phyloP scores from a whole-genome alignment of 208 protist species.

The Acanthamoeba polyphaga region DNA sequence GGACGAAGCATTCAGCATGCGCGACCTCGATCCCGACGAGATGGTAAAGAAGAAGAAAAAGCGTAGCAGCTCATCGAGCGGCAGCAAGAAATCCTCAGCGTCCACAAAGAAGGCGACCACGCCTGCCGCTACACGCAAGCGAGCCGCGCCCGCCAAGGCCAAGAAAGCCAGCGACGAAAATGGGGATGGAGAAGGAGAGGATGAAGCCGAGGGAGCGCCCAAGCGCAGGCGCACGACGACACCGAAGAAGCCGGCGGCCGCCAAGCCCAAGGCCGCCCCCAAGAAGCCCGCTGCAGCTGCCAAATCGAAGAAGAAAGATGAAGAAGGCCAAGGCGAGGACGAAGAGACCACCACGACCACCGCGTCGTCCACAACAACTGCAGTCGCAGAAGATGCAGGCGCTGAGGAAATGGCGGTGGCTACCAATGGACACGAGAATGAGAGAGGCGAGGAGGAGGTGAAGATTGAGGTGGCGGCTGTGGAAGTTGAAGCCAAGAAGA shows the following conservation, averaged over 20 bases:
- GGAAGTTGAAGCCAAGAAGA: not conserved
- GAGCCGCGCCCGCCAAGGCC: not conserved
- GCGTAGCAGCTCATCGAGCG: not conserved
- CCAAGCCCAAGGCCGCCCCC: constrained; percentile 2
- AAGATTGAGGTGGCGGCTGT: not conserved
- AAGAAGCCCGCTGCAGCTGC: not conserved
- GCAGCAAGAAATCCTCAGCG: not conserved
- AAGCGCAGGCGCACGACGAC: not conserved
- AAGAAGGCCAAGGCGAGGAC: too few relatives aligned
- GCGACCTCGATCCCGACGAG: constrained; percentile 36
- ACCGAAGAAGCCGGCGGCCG: not conserved
- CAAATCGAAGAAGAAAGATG: too few relatives aligned
- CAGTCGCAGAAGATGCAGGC: too few relatives aligned
- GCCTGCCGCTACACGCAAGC: not conserved
- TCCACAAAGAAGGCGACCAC: not conserved
- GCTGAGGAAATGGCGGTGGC: not conserved
- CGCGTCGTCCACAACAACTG: too few relatives aligned
- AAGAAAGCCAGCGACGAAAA: not conserved
- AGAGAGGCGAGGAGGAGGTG: not conserved
- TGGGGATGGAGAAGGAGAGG: constrained; percentile 7
- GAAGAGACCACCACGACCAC: too few relatives aligned
- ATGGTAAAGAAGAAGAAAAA: constrained; percentile 44
- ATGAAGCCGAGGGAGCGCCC: not conserved
- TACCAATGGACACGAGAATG: not conserved
- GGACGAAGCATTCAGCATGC: constrained; percentile 44